Percentiles rank a stretch among this genome's conserved stretches.
phyloP scores from a whole-genome alignment of 768 basidiomycete genomes.

The Tephrocybe sp. region DNA sequence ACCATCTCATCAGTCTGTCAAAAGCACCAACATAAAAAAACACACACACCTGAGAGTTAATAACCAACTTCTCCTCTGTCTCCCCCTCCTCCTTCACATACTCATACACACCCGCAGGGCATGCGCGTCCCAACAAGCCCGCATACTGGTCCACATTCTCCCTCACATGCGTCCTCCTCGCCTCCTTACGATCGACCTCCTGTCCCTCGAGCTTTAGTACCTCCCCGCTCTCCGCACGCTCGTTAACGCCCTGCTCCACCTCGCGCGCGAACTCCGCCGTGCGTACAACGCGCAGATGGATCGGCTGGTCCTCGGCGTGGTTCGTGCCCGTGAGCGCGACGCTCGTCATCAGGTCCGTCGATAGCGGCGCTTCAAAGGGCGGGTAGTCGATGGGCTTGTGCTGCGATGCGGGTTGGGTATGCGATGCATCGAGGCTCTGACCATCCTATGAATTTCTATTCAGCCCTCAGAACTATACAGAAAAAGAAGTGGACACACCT shows the following conservation, averaged over 20 bases:
- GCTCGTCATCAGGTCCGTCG: slow-evolving; percentile 91
- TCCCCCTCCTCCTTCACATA: slow-evolving; percentile 74
- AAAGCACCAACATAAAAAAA: too few relatives aligned
- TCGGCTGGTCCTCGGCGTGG: slow-evolving; percentile 94
- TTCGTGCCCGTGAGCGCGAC: slow-evolving; percentile 91
- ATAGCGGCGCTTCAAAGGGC: slow-evolving; percentile 81
- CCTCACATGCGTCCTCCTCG: slow-evolving; percentile 66
- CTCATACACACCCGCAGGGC: slow-evolving; percentile 96
- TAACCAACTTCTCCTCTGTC: slow-evolving; percentile 71
- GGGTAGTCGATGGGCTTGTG: slow-evolving; percentile 85
- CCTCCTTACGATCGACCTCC: slow-evolving; percentile 40
- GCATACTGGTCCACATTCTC: slow-evolving; percentile 80
- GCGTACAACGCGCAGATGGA: slow-evolving; percentile 74
- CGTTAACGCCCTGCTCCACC: slow-evolving; percentile 18
- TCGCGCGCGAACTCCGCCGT: slow-evolving; percentile 29
- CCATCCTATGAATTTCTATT: slow-evolving; percentile 14
- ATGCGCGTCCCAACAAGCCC: slow-evolving; percentile 84
- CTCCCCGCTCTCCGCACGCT: slow-evolving; percentile 22
- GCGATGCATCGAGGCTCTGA: slow-evolving; percentile 56
- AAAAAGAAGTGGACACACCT: slow-evolving; percentile 20
- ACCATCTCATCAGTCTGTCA: too few relatives aligned
- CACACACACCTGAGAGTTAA: slow-evolving; percentile 86
- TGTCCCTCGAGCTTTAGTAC: slow-evolving; percentile 16
- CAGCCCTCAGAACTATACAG: neutral
- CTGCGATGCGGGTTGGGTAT: slow-evolving; percentile 66